Conservation (phyloP, 805 yeast genomes). For the Isabelozyma rhagii region DNA sequence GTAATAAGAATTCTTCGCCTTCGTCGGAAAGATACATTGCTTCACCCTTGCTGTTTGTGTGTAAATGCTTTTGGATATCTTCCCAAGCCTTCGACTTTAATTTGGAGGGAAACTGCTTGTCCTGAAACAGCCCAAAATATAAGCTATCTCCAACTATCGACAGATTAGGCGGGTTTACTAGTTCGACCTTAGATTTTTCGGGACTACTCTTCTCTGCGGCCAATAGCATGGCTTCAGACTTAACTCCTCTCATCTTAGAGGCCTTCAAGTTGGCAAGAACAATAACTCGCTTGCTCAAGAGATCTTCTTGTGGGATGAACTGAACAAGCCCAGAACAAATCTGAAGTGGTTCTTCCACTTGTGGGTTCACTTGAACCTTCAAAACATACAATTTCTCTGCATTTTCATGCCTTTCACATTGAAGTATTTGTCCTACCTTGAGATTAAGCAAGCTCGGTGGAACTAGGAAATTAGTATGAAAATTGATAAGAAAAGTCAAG, state of each 20-base stretch:
- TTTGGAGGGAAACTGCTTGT: slow-evolving; percentile 14
- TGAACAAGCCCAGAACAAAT: slow-evolving; percentile 62
- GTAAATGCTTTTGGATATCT: slow-evolving; percentile 22
- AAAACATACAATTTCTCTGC: slow-evolving; percentile 63
- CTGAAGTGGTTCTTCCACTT: slow-evolving; percentile 22
- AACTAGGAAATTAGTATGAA: not conserved
- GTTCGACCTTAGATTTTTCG: slow-evolving; percentile 32
- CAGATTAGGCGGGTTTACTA: slow-evolving; percentile 44
- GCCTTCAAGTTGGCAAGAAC: slow-evolving; percentile 58
- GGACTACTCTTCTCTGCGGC: slow-evolving; percentile 44
- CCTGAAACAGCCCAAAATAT: slow-evolving; percentile 26
- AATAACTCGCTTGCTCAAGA: slow-evolving; percentile 44
- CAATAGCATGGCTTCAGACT: slow-evolving; percentile 62
- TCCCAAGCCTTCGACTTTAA: slow-evolving; percentile 35
- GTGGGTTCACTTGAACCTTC: slow-evolving; percentile 31
- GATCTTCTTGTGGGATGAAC: slow-evolving; percentile 32
- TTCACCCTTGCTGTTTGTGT: slow-evolving; percentile 25
- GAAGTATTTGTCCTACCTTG: slow-evolving; percentile 47
- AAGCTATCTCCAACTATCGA: slow-evolving; percentile 38
- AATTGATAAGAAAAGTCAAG: not conserved
- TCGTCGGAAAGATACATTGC: slow-evolving; percentile 23
- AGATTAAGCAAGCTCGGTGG: slow-evolving; percentile 19
- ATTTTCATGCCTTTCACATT: slow-evolving; percentile 48
- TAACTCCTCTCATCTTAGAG: slow-evolving; percentile 59
- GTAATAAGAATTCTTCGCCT: slow-evolving; percentile 14